phyloP scores from a whole-genome alignment of 805 yeast species.

The Candida xyloterini region DNA sequence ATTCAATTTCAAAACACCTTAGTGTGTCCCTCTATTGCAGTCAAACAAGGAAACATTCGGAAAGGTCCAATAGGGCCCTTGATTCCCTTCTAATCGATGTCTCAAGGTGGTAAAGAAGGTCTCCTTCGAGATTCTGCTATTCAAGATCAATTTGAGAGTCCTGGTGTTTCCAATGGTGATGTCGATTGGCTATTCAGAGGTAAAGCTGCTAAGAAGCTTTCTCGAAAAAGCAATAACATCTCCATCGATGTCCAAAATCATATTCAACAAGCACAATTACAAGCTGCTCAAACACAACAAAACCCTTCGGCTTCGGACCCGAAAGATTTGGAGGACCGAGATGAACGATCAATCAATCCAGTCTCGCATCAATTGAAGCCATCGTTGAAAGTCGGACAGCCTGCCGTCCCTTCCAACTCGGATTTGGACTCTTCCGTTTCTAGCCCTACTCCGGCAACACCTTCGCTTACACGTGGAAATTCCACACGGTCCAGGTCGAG shows the following conservation, averaged over 20 bases:
- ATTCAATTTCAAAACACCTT: not conserved
- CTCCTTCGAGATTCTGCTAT: constrained; percentile 1
- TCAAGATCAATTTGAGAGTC: constrained; percentile 26
- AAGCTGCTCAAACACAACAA: constrained; percentile 18
- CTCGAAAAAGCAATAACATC: constrained; percentile 38
- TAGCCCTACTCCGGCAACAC: not conserved
- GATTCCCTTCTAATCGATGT: constrained; percentile 2
- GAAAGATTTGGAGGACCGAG: not conserved
- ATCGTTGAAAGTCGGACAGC: constrained; percentile 4
- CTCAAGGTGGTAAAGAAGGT: constrained; percentile 7
- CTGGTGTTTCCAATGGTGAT: constrained; percentile 68
- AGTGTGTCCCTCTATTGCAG: not conserved
- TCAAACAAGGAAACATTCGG: not conserved
- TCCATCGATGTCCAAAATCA: constrained; percentile 33
- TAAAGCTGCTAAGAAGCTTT: constrained; percentile 55
- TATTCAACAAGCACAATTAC: constrained; percentile 28
- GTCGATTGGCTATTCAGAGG: constrained; percentile 86
- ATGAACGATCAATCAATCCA: not conserved
- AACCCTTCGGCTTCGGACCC: not conserved
- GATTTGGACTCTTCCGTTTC: not conserved
- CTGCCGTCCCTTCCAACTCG: not conserved
- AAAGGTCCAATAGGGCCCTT: constrained; percentile 3
- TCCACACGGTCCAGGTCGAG: constrained; percentile 19
- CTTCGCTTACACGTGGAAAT: constrained; percentile 7
- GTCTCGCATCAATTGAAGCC: constrained; percentile 5